Evolutionary conservation across 2,329 filamentous ascomycete species (phyloP).

Genomic region (Cryphonectria nitschkei): DNA sequence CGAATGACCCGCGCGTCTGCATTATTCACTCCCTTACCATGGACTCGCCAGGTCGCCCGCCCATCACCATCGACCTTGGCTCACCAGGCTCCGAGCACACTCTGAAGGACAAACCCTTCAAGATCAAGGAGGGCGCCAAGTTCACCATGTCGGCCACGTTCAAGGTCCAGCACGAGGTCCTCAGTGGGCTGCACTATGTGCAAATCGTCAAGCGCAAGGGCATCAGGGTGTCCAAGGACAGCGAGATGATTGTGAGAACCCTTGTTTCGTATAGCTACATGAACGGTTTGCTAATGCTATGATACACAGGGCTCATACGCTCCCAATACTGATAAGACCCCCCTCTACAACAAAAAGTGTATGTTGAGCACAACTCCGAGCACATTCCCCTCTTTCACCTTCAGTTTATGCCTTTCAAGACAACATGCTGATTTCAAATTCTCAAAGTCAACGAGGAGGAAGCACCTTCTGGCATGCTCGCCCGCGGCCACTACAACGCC

Average conservation of each 20-base stretch:
- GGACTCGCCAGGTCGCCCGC: conserved; percentile 77
- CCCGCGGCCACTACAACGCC: conserved; percentile 87
- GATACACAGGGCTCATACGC: conserved; percentile 78
- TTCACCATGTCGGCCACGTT: conserved; percentile 96
- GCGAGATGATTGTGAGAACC: conserved; percentile 90
- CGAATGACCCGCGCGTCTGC: conserved; percentile 84
- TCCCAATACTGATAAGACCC: conserved; percentile 87
- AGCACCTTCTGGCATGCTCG: conserved; percentile 87
- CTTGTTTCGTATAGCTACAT: neutral
- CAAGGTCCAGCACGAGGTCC: conserved; percentile 95
- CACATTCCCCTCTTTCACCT: too few relatives aligned
- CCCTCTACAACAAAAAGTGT: conserved; percentile 90
- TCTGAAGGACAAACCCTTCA: conserved; percentile 92
- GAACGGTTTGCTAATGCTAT: conserved; percentile 34
- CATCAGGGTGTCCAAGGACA: conserved; percentile 85
- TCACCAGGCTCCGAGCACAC: conserved; percentile 71
- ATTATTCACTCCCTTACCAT: conserved; percentile 92
- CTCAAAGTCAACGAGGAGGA: conserved; percentile 82
- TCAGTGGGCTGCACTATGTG: conserved; percentile 93
- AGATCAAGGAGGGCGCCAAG: conserved; percentile 91
- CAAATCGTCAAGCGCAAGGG: conserved; percentile 92
- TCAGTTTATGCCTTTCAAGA: neutral
- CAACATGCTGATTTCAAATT: neutral
- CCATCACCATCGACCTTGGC: conserved; percentile 88
- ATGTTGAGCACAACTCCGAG: conserved; percentile 46